Base-by-base conservation (phyloP, 1,139 yeast genomes). In the Nakaseomyces bracarensis region DNA sequence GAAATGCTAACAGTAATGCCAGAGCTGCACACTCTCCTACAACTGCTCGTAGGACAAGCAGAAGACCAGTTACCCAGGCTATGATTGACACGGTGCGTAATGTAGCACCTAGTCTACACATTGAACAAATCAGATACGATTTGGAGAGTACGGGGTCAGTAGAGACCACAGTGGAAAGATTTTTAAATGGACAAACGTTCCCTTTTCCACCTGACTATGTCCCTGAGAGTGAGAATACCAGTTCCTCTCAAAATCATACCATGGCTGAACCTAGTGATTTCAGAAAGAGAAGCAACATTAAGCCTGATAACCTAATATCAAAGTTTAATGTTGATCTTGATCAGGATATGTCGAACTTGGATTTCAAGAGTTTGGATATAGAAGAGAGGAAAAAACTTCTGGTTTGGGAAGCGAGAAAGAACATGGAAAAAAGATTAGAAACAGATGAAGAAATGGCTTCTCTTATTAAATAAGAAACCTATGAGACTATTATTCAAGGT, bases 21-120 rank as follows among this genome's bases (percentile, higher is more conserved):
- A 42, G 50, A 28, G 49, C 63, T 46, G 40, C 61, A 2, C 20
- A 23, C 22, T 16, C 21, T 10, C 7, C 28, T 10, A 30, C 29
- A 16, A 16, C 18, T 4, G 18, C 25, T 4, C 26, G 36, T n/a
- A 20, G 36, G 16, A 20, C 36, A 13, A 21, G 18, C 21, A 64
- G 73, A 41, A 73, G 91, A 41, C 70, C 68, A 2, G 80, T 81
- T 16, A 79, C 84, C 3, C 73, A 70, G n/a, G 75, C 74, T 46
- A 86, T 86, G 96, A 69, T 86, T 38, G 89, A 81, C 48, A 79
- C 82, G 1, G 95, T 86, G 1, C 84, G 78, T 51, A 75, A 86
- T 23, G 69, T 86, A 43, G 94, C 84, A 0, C 95, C 96, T 1
- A 69, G 70, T 26, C 66, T 83, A 39, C 68, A 83, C 0, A 70